These are phyloP conservation scores for Cladosporium oxysporum DNA, from an alignment of 2,329 filamentous ascomycete genomes.

Conservation along the genomic window DNA sequence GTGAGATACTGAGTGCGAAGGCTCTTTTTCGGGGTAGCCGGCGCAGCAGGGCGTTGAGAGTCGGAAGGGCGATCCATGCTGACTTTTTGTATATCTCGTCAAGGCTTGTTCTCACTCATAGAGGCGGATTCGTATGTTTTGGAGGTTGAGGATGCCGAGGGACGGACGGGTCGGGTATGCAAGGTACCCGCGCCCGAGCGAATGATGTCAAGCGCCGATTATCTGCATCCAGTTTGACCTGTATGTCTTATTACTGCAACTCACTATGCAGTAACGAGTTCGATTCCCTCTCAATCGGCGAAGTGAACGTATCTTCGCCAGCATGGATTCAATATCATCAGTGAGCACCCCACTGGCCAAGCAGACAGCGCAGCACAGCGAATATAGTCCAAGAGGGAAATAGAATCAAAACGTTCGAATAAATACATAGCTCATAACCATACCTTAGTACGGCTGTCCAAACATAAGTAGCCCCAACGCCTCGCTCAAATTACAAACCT, in stretches of 20 bases:
- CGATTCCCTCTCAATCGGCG: too few relatives aligned
- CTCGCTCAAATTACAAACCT: background rate
- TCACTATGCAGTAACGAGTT: too few relatives aligned
- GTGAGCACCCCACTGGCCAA: background rate
- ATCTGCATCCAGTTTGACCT: too few relatives aligned
- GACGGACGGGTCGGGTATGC: background rate
- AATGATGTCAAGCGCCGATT: background rate
- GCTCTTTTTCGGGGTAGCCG: constrained; percentile 33
- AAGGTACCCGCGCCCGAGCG: background rate
- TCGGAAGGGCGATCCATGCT: constrained; percentile 32
- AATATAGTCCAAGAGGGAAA: background rate
- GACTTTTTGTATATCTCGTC: background rate
- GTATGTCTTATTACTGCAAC: too few relatives aligned
- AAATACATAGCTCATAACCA: constrained; percentile 1
- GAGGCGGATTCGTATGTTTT: background rate
- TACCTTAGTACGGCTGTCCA: background rate
- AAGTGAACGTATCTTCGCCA: too few relatives aligned
- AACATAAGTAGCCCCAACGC: constrained; percentile 1
- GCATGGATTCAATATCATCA: too few relatives aligned
- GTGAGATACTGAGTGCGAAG: constrained; percentile 64
- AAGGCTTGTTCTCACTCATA: background rate
- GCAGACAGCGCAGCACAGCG: background rate
- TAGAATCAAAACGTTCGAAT: background rate
- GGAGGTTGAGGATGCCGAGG: background rate
- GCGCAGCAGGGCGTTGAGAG: constrained; percentile 26